phyloP scores from a whole-genome alignment of 306 rosid species.

The Argentina anserina region DNA sequence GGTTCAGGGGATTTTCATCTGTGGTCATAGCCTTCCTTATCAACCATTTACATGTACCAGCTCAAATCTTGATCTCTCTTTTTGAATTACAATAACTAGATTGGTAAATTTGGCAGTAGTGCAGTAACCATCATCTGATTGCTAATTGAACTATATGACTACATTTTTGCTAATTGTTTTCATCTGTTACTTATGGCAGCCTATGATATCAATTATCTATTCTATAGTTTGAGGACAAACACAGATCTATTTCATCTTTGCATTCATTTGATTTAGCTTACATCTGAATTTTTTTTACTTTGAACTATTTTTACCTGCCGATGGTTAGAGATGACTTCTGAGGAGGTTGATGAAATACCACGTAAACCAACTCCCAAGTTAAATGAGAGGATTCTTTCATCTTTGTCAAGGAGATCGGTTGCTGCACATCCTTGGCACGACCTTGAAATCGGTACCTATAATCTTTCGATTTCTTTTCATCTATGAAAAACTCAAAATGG shows the following conservation, averaged over 20 bases:
- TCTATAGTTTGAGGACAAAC: neutral
- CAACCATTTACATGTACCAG: neutral
- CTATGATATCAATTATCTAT: neutral
- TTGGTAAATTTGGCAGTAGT: neutral
- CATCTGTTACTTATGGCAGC: neutral
- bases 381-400: slow-evolving; percentile 94
- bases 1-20: neutral
- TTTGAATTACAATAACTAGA: neutral
- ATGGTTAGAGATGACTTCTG: slow-evolving; percentile 50
- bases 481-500: neutral
- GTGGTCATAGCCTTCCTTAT: neutral
- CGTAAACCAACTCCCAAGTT: slow-evolving; percentile 49
- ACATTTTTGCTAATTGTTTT: neutral
- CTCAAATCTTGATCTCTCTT: neutral
- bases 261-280: neutral
- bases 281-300: neutral
- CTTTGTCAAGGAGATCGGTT: slow-evolving; percentile 92
- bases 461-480: neutral
- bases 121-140: neutral
- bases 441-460: slow-evolving; percentile 80
- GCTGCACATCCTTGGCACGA: slow-evolving; percentile 99
- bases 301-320: neutral
- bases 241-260: neutral
- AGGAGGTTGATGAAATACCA: slow-evolving; percentile 10
- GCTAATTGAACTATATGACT: neutral